Evolutionary conservation across 2,329 filamentous ascomycete genomes (phyloP).

Genomic region (Neocucurbitaria cava): DNA sequence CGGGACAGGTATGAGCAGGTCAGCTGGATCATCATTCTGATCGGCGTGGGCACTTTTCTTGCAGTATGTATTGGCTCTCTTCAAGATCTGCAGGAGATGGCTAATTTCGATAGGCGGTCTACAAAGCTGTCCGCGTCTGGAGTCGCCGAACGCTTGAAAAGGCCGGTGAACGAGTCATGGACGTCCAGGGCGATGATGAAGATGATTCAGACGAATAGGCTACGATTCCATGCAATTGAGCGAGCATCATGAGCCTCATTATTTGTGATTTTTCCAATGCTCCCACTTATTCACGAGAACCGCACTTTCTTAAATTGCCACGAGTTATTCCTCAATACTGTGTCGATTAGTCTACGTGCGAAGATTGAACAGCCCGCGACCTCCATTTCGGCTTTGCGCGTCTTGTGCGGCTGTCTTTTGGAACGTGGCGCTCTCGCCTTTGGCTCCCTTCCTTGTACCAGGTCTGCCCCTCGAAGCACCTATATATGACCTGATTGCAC

Average conservation of each 20-base stretch:
- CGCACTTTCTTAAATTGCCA: constrained; percentile 99
- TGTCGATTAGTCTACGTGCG: constrained; percentile 98
- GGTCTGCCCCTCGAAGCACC: constrained; percentile 32
- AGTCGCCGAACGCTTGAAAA: constrained; percentile 75
- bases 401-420: constrained; percentile 43
- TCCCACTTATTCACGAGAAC: constrained; percentile 12
- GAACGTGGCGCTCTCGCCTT: constrained; percentile 38
- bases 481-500: constrained; percentile 29
- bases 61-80: constrained; percentile 62
- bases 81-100: neutral
- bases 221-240: constrained; percentile 4
- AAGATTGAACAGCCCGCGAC: constrained; percentile 63
- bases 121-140: constrained; percentile 79
- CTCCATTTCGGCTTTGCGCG: constrained; percentile 37
- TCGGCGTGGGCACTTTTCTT: constrained; percentile 82
- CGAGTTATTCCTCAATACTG: constrained; percentile 71
- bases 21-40: constrained; percentile 77
- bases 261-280: neutral
- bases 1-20: constrained; percentile 80
- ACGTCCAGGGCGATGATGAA: constrained; percentile 73
- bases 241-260: neutral
- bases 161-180: constrained; percentile 80
- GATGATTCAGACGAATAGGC: constrained; percentile 57
- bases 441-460: constrained; percentile 28
- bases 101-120: constrained; percentile 68